Conservation (phyloP, 805 yeast species). For the Candida broadrunensis region DNA sequence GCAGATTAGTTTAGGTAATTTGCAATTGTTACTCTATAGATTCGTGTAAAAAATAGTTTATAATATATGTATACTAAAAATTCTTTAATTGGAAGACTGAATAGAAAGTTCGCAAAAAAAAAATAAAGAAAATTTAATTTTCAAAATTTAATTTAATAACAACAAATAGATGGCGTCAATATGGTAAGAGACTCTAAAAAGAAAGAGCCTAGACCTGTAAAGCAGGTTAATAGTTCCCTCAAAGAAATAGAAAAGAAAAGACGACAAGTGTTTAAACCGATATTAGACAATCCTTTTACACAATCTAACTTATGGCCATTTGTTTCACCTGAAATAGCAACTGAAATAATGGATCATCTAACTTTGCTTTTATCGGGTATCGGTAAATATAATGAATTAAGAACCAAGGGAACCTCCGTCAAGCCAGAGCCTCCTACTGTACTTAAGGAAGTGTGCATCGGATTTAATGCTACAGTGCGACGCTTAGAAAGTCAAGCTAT, state of each 20-base stretch:
- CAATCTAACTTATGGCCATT: slow-evolving; percentile 41
- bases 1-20: slow-evolving; percentile 9
- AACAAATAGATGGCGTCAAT: too few relatives aligned
- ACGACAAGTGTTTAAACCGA: slow-evolving; percentile 60
- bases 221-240: slow-evolving; percentile 36
- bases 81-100: too few relatives aligned
- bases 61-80: too few relatives aligned
- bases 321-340: slow-evolving; percentile 34
- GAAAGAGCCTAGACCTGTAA: too few relatives aligned
- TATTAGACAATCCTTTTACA: slow-evolving; percentile 62
- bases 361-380: slow-evolving; percentile 29
- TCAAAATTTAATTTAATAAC: too few relatives aligned
- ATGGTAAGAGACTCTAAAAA: too few relatives aligned
- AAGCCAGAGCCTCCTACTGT: slow-evolving; percentile 20
- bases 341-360: slow-evolving; percentile 36
- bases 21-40: neutral
- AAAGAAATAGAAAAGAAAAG: slow-evolving; percentile 49
- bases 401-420: neutral
- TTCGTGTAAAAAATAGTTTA: too few relatives aligned
- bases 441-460: slow-evolving; percentile 29
- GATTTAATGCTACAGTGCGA: slow-evolving; percentile 56
- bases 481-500: slow-evolving; percentile 44
- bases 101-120: too few relatives aligned
- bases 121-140: too few relatives aligned
- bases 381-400: slow-evolving; percentile 19